Conservation (phyloP, 805 yeast genomes). For the Wickerhamia fluorescens region DNA sequence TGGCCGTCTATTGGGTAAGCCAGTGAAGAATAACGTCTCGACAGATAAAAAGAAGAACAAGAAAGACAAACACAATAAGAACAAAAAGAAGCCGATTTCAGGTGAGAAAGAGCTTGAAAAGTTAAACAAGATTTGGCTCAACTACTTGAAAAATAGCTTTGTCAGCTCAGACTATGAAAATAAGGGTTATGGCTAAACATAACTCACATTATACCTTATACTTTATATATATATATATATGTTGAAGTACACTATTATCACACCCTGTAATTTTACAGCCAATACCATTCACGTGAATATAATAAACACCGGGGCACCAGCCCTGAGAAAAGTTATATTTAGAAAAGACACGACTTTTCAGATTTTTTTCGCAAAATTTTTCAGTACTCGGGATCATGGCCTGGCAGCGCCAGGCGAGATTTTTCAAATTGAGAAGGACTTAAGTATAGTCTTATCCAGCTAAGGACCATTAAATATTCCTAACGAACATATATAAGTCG, state of each 20-base stretch:
- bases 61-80: conserved; percentile 7
- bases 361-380: too few species aligned
- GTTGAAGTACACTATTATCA: too few species aligned
- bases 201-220: conserved; percentile 1
- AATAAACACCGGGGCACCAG: too few species aligned
- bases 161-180: conserved; percentile 60
- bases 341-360: too few species aligned
- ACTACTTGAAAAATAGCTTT: conserved; percentile 53
- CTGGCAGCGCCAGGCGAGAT: background rate
- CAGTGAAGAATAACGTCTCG: conserved; percentile 18
- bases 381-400: too few species aligned
- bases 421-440: background rate
- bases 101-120: conserved; percentile 10
- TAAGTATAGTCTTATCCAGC: conserved; percentile 1
- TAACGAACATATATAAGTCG: conserved; percentile 68
- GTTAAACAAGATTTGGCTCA: conserved; percentile 46
- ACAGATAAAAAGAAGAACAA: conserved; percentile 5
- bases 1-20: conserved; percentile 47
- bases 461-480: conserved; percentile 79
- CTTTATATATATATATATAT: too few species aligned
- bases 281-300: too few species aligned
- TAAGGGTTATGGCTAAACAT: conserved; percentile 29
- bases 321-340: too few species aligned
- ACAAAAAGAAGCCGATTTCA: conserved; percentile 4
- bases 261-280: too few species aligned